These are phyloP conservation scores for Boletus tomentosulus DNA, from an alignment of 768 basidiomycete genomes.

Conservation along the genomic window DNA sequence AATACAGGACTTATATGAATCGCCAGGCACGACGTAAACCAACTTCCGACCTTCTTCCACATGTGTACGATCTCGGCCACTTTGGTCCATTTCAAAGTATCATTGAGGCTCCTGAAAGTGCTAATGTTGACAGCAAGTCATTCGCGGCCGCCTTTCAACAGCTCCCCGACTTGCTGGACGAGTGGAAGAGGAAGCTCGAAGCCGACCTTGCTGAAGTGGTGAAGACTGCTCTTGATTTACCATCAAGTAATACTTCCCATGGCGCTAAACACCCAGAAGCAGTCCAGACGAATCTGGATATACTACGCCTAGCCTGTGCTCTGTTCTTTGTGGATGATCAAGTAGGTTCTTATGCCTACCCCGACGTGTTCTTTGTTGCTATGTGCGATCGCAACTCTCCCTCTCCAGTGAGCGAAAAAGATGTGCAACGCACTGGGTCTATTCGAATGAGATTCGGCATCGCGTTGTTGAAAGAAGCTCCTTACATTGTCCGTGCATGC, in stretches of 20 bases:
- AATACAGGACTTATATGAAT: constrained; percentile 1
- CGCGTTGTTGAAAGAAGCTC: not conserved
- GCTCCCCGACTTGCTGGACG: constrained; percentile 1
- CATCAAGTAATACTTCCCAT: not conserved
- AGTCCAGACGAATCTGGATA: not conserved
- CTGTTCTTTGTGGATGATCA: not conserved
- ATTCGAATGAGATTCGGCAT: not conserved
- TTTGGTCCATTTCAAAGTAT: constrained; percentile 7
- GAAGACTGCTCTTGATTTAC: not conserved
- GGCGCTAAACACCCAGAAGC: not conserved
- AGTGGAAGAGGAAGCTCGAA: constrained; percentile 3
- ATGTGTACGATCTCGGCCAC: constrained; percentile 1
- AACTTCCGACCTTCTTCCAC: constrained; percentile 8
- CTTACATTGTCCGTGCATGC: constrained; percentile 3
- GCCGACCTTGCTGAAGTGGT: not conserved
- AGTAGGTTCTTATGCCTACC: not conserved
- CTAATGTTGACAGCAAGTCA: not conserved
- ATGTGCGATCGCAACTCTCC: not conserved
- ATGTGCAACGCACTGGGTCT: not conserved
- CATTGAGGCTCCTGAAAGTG: constrained; percentile 2
- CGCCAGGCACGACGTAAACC: not conserved
- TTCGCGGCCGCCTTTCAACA: constrained; percentile 9
- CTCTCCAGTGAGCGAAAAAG: not conserved
- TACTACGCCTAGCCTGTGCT: constrained; percentile 8
- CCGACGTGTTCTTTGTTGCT: not conserved